These are phyloP conservation scores for Xylaria polymorpha DNA, from an alignment of 2,329 filamentous ascomycete species.

Conservation along the genomic window DNA sequence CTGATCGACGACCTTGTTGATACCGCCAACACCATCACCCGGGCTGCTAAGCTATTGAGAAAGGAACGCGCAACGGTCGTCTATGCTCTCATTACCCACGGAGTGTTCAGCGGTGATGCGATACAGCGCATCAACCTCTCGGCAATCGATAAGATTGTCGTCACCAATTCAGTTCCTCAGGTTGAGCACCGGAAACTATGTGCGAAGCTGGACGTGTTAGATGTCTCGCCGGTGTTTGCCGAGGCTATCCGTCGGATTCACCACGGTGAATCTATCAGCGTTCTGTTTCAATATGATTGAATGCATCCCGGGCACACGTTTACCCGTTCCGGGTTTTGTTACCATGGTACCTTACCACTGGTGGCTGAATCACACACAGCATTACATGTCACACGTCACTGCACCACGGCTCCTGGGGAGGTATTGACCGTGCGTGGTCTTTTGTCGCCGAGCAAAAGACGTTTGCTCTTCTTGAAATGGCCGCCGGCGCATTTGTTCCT, in stretches of 20 bases:
- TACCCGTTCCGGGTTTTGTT: not conserved
- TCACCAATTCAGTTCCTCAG: conserved; percentile 96
- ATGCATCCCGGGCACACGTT: conserved; percentile 1
- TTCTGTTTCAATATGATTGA: conserved; percentile 87
- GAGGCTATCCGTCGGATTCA: conserved; percentile 97
- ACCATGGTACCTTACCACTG: not conserved
- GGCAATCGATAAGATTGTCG: conserved; percentile 90
- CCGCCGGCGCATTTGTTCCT: conserved; percentile 17
- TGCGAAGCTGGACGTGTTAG: conserved; percentile 90
- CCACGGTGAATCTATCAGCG: conserved; percentile 97
- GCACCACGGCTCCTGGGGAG: conserved; percentile 10
- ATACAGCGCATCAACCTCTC: conserved; percentile 95
- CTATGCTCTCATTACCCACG: conserved; percentile 93
- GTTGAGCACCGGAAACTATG: conserved; percentile 80
- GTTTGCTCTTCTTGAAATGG: conserved; percentile 19
- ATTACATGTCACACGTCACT: conserved; percentile 6
- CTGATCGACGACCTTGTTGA: conserved; percentile 95
- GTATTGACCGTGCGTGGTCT: conserved; percentile 2
- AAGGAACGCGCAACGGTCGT: conserved; percentile 93
- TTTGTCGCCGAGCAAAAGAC: conserved; percentile 19
- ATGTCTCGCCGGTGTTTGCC: conserved; percentile 90
- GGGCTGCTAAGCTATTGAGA: conserved; percentile 96
- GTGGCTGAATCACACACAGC: conserved; percentile 17
- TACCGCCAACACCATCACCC: conserved; percentile 96
- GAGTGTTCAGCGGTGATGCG: conserved; percentile 93